Conservation (phyloP, 257 asterid genomes). For the Thymus quinquecostatus region DNA sequence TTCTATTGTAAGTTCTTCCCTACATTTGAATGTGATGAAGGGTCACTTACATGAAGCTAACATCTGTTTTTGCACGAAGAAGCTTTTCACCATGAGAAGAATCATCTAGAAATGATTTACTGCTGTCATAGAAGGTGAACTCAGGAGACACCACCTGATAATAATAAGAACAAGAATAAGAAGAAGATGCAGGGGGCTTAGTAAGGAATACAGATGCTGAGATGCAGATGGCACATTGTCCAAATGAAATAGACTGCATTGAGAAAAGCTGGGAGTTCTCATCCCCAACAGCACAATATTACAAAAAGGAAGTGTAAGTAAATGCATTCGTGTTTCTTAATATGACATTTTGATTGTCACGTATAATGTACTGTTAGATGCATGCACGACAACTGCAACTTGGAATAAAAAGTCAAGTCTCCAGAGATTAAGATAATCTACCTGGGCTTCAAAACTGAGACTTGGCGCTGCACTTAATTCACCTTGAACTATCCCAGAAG, state of each 20-base stretch:
- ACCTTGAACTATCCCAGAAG: slow-evolving; percentile 51
- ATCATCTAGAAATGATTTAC: slow-evolving; percentile 85
- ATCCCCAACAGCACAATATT: slow-evolving; percentile 12
- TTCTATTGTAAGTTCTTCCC: slow-evolving; percentile 15
- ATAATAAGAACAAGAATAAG: background rate
- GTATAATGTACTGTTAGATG: slow-evolving; percentile 3
- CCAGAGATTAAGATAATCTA: slow-evolving; percentile 36
- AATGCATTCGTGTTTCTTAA: background rate
- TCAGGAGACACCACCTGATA: slow-evolving; percentile 94
- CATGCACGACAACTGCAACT: slow-evolving; percentile 14
- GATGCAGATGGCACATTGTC: background rate
- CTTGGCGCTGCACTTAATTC: slow-evolving; percentile 65
- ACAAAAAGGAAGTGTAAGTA: slow-evolving; percentile 7
- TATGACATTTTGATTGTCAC: slow-evolving; percentile 8
- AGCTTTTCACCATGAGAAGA: slow-evolving; percentile 87
- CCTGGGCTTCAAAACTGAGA: slow-evolving; percentile 98
- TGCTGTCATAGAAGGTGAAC: slow-evolving; percentile 92
- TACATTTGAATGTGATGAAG: slow-evolving; percentile 3
- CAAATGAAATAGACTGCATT: slow-evolving; percentile 15
- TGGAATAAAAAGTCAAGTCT: slow-evolving; percentile 7
- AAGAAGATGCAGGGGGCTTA: slow-evolving; percentile 29
- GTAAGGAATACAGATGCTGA: slow-evolving; percentile 29
- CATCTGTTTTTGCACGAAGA: slow-evolving; percentile 95
- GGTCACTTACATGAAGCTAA: slow-evolving; percentile 89
- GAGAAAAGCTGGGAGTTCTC: slow-evolving; percentile 2